These are phyloP conservation scores for Articulospora tetracladia DNA, from an alignment of 495 filamentous ascomycete species.

Conservation along the genomic window DNA sequence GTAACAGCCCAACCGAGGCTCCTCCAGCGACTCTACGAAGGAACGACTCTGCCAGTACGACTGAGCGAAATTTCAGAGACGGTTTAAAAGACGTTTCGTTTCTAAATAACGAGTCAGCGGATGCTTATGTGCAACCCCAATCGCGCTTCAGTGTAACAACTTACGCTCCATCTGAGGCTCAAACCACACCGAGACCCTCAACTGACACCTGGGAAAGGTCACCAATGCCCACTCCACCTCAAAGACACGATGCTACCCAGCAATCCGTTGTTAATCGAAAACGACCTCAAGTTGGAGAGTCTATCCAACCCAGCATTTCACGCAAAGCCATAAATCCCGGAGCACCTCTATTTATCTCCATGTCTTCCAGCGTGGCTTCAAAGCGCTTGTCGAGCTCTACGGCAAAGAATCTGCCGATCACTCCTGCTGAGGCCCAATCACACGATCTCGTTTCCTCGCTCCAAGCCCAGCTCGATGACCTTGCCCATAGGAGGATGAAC, in stretches of 20 bases:
- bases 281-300: constrained; percentile 14
- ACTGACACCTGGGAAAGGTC: constrained; percentile 29
- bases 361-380: constrained; percentile 3
- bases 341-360: constrained; percentile 24
- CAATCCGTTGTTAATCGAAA: constrained; percentile 19
- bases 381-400: constrained; percentile 22
- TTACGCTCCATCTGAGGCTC: constrained; percentile 52
- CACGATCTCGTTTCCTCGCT: constrained; percentile 62
- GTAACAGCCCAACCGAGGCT: constrained; percentile 2
- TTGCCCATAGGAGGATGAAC: constrained; percentile 64
- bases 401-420: constrained; percentile 51
- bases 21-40: constrained; percentile 28
- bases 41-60: constrained; percentile 21
- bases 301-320: not conserved
- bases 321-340: constrained; percentile 21
- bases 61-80: constrained; percentile 27
- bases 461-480: constrained; percentile 60
- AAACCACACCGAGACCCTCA: constrained; percentile 51
- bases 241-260: not conserved
- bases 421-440: constrained; percentile 52
- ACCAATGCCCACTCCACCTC: constrained; percentile 19
- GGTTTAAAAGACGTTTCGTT: constrained; percentile 20
- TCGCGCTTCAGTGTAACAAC: constrained; percentile 76
- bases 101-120: constrained; percentile 14
- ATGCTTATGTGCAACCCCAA: constrained; percentile 40